Conservation (phyloP, 345 rosid species). For the Pistacia vera region DNA sequence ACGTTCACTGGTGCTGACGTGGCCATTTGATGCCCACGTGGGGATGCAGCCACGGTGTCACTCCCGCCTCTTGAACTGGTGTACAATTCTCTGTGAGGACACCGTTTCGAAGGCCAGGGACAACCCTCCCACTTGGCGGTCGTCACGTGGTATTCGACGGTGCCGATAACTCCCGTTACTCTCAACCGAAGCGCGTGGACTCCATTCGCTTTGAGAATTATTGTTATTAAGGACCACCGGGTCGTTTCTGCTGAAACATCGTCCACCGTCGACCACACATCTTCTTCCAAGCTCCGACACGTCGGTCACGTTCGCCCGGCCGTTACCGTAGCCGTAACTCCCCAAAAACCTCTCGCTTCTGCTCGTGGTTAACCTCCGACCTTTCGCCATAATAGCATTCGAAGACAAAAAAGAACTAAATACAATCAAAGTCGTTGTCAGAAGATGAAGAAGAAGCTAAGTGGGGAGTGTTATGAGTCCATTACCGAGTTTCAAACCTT, state of each 20-base stretch:
- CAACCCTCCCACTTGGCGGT: slow-evolving; percentile 59
- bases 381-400: slow-evolving; percentile 54
- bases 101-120: slow-evolving; percentile 63
- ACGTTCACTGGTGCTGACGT: slow-evolving; percentile 89
- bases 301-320: slow-evolving; percentile 18
- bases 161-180: slow-evolving; percentile 21
- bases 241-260: slow-evolving; percentile 28
- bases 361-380: slow-evolving; percentile 69
- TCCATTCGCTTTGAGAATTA: slow-evolving; percentile 42
- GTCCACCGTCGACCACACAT: slow-evolving; percentile 77
- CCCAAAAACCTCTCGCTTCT: slow-evolving; percentile 76
- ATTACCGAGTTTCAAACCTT: neutral
- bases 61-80: slow-evolving; percentile 58
- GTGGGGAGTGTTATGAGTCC: slow-evolving; percentile 22
- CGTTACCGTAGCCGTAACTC: slow-evolving; percentile 31
- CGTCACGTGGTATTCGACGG: slow-evolving; percentile 19
- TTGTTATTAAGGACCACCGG: neutral
- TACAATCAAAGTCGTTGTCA: neutral
- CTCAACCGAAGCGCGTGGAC: slow-evolving; percentile 28
- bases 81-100: slow-evolving; percentile 66
- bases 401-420: neutral
- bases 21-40: slow-evolving; percentile 54
- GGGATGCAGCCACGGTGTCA: slow-evolving; percentile 39
- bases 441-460: neutral
- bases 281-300: slow-evolving; percentile 66